A percentile compares a stretch with the other conserved stretches of the same genome.
Evolutionary conservation across 805 yeast species (phyloP).

Genomic region (Candida quercuum): DNA sequence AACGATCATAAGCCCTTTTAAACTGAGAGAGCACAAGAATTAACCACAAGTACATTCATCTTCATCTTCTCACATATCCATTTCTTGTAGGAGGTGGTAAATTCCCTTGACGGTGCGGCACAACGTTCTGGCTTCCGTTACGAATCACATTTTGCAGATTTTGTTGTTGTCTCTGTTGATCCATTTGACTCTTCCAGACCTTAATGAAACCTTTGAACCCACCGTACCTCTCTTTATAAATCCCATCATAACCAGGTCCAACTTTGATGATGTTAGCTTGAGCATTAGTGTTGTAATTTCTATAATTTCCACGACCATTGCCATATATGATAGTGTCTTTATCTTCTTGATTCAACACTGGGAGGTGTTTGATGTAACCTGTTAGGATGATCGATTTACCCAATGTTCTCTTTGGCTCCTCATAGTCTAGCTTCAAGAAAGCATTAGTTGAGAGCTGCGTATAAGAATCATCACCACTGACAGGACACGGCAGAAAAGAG

Average conservation of each 20-base stretch:
- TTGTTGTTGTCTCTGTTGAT: conserved; percentile 2
- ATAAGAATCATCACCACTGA: conserved; percentile 26
- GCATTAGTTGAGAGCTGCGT: conserved; percentile 36
- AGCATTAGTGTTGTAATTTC: conserved; percentile 22
- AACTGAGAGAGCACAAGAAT: not conserved
- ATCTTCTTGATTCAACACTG: conserved; percentile 64
- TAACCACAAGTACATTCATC: not conserved
- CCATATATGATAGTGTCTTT: conserved; percentile 54
- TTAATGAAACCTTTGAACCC: conserved; percentile 42
- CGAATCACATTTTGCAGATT: not conserved
- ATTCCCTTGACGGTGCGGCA: not conserved
- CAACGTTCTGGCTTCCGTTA: not conserved
- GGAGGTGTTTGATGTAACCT: conserved; percentile 63
- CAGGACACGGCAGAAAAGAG: conserved; percentile 29
- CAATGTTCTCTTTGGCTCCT: conserved; percentile 48
- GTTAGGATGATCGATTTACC: conserved; percentile 82
- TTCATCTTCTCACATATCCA: conserved; percentile 19
- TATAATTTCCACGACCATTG: conserved; percentile 28
- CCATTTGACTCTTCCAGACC: not conserved
- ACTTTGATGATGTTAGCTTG: conserved; percentile 36
- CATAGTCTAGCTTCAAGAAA: conserved; percentile 44
- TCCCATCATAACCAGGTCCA: conserved; percentile 44
- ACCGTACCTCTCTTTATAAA: conserved; percentile 43
- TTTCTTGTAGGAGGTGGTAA: conserved; percentile 20
- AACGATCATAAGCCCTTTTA: too few relatives aligned